These are phyloP conservation scores for Fusarium vanettenii DNA, from an alignment of 2,329 filamentous ascomycete species.

Conservation along the genomic window DNA sequence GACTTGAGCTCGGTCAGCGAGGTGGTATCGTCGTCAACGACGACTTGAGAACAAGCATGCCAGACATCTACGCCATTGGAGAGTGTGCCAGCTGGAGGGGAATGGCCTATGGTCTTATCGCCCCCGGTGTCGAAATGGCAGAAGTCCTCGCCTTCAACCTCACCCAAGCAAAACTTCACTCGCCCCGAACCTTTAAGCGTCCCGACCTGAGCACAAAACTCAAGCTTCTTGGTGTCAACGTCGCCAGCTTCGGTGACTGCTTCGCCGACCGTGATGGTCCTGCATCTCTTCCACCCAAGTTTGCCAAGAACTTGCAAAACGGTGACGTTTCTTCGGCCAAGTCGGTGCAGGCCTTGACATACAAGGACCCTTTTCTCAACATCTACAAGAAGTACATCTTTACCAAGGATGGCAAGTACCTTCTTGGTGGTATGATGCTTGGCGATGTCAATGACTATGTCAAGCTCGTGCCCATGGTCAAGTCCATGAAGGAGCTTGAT, in stretches of 20 bases:
- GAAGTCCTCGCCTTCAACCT: slow-evolving; percentile 92
- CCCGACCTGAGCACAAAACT: slow-evolving; percentile 93
- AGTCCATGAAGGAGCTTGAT: slow-evolving; percentile 82
- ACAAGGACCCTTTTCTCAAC: slow-evolving; percentile 87
- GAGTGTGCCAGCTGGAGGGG: slow-evolving; percentile 92
- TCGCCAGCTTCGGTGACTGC: slow-evolving; percentile 93
- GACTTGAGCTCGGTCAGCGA: slow-evolving; percentile 77
- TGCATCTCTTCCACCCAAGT: slow-evolving; percentile 74
- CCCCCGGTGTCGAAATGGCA: slow-evolving; percentile 91
- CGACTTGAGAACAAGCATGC: slow-evolving; percentile 74
- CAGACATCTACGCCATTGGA: slow-evolving; percentile 86
- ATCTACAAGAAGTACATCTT: slow-evolving; percentile 97
- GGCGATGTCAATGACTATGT: slow-evolving; percentile 92
- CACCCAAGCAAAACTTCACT: slow-evolving; percentile 81
- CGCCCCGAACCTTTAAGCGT: slow-evolving; percentile 77
- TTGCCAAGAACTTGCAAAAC: slow-evolving; percentile 48
- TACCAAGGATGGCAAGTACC: slow-evolving; percentile 87
- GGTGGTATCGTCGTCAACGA: slow-evolving; percentile 80
- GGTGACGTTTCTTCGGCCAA: slow-evolving; percentile 41
- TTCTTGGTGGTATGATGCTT: slow-evolving; percentile 98
- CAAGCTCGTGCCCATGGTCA: slow-evolving; percentile 88
- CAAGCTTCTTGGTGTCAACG: slow-evolving; percentile 89
- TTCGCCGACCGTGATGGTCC: slow-evolving; percentile 90
- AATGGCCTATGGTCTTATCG: slow-evolving; percentile 89
- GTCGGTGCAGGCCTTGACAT: slow-evolving; percentile 86